Percentiles rank a stretch among this genome's conserved stretches.
Conservation (phyloP, 2,329 filamentous ascomycete species). For the Cadophora malorum region DNA sequence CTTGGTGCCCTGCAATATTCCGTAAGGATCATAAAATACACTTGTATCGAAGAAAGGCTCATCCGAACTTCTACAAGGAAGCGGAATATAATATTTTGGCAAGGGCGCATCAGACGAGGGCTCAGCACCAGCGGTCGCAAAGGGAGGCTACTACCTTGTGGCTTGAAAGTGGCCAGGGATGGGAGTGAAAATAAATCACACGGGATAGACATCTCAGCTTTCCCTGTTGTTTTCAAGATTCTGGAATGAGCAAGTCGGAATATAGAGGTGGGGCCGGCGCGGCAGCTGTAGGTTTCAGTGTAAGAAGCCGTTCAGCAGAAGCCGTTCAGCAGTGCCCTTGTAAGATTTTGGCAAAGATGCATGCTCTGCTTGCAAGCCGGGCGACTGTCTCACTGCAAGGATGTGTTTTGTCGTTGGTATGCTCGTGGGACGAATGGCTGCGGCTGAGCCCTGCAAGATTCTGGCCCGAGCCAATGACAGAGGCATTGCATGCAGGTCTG, state of each 20-base stretch:
- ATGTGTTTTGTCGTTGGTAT: not conserved
- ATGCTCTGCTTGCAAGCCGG: not conserved
- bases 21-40: too few relatives aligned
- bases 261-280: not conserved
- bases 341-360: constrained; percentile 8
- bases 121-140: not conserved
- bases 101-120: not conserved
- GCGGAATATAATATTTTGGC: not conserved
- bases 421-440: not conserved
- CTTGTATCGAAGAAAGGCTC: too few relatives aligned
- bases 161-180: not conserved
- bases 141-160: not conserved
- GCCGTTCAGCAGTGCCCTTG: not conserved
- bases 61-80: not conserved
- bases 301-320: not conserved
- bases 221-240: not conserved
- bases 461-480: constrained; percentile 3
- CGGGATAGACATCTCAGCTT: not conserved
- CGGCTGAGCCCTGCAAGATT: constrained; percentile 1
- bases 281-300: not conserved
- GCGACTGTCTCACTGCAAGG: not conserved
- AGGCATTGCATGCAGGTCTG: not conserved
- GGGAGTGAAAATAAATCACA: not conserved
- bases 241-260: not conserved
- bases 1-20: too few relatives aligned